Conservation (phyloP, 345 rosid species). For the Eutrema japonicum region DNA sequence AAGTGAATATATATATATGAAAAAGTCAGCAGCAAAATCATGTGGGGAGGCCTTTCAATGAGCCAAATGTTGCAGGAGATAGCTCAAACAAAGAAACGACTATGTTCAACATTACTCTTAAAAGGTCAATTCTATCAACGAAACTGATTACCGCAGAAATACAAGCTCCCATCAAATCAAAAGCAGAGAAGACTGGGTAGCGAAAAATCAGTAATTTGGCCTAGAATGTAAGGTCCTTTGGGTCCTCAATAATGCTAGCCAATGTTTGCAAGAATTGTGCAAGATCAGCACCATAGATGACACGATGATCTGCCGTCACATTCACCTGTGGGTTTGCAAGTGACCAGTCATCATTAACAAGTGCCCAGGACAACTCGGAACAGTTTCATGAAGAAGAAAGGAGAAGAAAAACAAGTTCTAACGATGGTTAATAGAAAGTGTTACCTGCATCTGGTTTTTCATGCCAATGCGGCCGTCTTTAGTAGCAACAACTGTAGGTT, state of each 20-base stretch:
- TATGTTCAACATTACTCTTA: constrained; percentile 36
- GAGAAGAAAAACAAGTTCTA: constrained; percentile 12
- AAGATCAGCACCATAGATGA: constrained; percentile 92
- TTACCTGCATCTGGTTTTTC: constrained; percentile 98
- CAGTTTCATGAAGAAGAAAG: constrained; percentile 16
- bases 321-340: constrained; percentile 66
- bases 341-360: constrained; percentile 18
- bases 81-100: constrained; percentile 30
- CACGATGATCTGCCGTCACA: constrained; percentile 91
- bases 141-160: constrained; percentile 38
- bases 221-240: constrained; percentile 84
- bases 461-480: constrained; percentile 88
- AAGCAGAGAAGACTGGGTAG: constrained; percentile 30
- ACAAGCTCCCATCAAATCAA: constrained; percentile 44
- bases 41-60: constrained; percentile 21
- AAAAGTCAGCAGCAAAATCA: constrained; percentile 10
- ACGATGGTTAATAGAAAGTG: background rate
- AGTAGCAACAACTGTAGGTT: constrained; percentile 77
- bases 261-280: constrained; percentile 92
- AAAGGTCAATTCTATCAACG: constrained; percentile 33
- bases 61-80: constrained; percentile 23
- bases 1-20: constrained; percentile 11
- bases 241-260: constrained; percentile 84
- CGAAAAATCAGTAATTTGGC: constrained; percentile 13
- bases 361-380: constrained; percentile 13